Base-by-base conservation (phyloP, 768 basidiomycete species). In the Leccinum obscurum region DNA sequence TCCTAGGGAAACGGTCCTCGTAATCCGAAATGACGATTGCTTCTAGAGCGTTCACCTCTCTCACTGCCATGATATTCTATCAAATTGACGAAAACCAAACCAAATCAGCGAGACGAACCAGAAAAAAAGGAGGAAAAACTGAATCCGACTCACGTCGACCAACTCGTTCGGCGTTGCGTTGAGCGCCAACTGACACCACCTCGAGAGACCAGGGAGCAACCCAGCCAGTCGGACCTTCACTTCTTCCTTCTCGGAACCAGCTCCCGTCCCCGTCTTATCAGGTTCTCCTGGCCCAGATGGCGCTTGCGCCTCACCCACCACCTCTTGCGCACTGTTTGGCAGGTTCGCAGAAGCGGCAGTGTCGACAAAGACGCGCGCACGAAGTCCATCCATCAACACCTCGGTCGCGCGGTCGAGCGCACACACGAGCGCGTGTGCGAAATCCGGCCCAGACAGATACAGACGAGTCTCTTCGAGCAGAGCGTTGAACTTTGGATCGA, bases 121-220 rank as follows among this genome's bases (percentile, higher is more conserved):
- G 46, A 6, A 9, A 54, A 50, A n/a, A 3, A 59, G 24, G 52
- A 13, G 44, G 11, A 46, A 13, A 46, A 44, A 10, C 10, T 5
- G 5, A 20, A 20, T 46, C 22, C 7, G 82, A 9, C 90, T 74
- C 69, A 93, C 93, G 77, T 95, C 92, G 28, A 93, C 83, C 64
- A 93, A 76, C 70, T 90, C 91, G 70, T 92, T 93, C 37, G 90
- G 92, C 57, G 88, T 70, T 17, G 83, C 83, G 62, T 85, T 81
- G 65, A 93, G 70, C 41, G 87, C 86, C 59, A 85, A 59, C 63
- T 83, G 83, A 66, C 87, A 88, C 92, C 93, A 94, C 58, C 85
- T 77, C 57, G 89, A 86, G 46, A 97, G 75, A 1, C 85, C 89
- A 4, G 94, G 95, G 30, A 98, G 75, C 65, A 96, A 75, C 6